phyloP scores from a whole-genome alignment of 2,329 filamentous ascomycete species.

The Parastagonospora nodorum region DNA sequence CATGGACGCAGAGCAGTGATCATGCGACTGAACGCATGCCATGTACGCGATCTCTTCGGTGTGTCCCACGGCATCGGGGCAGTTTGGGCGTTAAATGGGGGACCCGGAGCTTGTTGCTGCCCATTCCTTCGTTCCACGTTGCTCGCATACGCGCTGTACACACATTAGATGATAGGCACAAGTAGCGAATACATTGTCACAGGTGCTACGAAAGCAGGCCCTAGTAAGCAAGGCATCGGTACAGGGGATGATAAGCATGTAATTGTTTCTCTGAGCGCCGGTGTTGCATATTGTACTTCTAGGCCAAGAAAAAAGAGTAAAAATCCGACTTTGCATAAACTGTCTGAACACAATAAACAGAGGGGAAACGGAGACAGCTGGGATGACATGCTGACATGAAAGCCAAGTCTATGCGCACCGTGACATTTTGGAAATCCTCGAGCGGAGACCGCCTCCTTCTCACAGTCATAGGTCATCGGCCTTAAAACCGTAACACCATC shows the following conservation, averaged over 20 bases:
- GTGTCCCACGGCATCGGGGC: not conserved
- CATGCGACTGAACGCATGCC: slow-evolving; percentile 11
- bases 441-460: slow-evolving; percentile 8
- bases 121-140: slow-evolving; percentile 37
- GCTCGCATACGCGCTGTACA: slow-evolving; percentile 15
- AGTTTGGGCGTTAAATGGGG: slow-evolving; percentile 5
- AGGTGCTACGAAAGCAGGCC: too few relatives aligned
- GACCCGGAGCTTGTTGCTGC: not conserved
- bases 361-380: slow-evolving; percentile 6
- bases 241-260: slow-evolving; percentile 8
- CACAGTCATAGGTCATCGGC: slow-evolving; percentile 2
- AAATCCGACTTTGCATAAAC: slow-evolving; percentile 17
- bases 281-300: slow-evolving; percentile 34
- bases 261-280: slow-evolving; percentile 38
- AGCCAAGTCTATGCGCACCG: slow-evolving; percentile 9
- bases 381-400: slow-evolving; percentile 7
- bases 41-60: slow-evolving; percentile 4
- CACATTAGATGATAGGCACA: not conserved
- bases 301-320: slow-evolving; percentile 17
- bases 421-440: slow-evolving; percentile 8
- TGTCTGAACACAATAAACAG: slow-evolving; percentile 6
- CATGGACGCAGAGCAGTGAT: slow-evolving; percentile 4
- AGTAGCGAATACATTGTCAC: not conserved
- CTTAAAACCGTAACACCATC: slow-evolving; percentile 36
- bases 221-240: not conserved